Evolutionary conservation across 306 rosid species (phyloP), one percentile per base, ranked within the genome.

Genomic region (Abrus pulchellus): DNA sequence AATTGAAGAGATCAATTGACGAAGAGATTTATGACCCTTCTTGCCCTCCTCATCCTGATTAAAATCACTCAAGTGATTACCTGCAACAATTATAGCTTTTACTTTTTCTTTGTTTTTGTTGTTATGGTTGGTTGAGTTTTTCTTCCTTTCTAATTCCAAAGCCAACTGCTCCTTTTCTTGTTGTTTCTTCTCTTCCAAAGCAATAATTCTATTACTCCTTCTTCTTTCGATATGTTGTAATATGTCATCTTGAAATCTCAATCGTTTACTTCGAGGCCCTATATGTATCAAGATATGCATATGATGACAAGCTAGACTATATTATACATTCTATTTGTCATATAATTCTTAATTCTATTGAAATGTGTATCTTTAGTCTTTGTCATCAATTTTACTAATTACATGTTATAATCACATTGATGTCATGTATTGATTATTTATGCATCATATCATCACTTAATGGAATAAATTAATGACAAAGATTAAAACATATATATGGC

Each of bases 121-220:
- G 1, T 5, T 56, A 4, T n/a, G 38, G 3, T 49, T 71, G 48
- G 9, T 0, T 3, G 45, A 34, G 2, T 14, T 47, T 0, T 48
- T 74, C 43, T 62, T 75, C 32, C 20, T 62, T 2, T 47, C 66
- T 2, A 40, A 33, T 41, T 45, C 79, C 7, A 34, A 1, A 0
- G 33, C 82, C 4, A 50, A 5, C 20, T 54, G 55, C 5, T 75
- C 76, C 8, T 30, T 65, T 33, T 84, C 76, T 2, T 30, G 38
- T 3, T 34, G 74, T 8, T 41, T 80, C 34, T 54, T 84, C 50
- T 80, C 76, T 55, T 80, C 85, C 11, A 80, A 10, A n/a, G 82
- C 82, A 53, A 80, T 47, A 3, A 84, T 80, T 80, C 85, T 84
- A 1, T 14, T 60, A 54, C 87, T 84, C n/a, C 84, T 75, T 44